Base-by-base conservation (phyloP, 257 asterid genomes). In the Mentha longifolia region DNA sequence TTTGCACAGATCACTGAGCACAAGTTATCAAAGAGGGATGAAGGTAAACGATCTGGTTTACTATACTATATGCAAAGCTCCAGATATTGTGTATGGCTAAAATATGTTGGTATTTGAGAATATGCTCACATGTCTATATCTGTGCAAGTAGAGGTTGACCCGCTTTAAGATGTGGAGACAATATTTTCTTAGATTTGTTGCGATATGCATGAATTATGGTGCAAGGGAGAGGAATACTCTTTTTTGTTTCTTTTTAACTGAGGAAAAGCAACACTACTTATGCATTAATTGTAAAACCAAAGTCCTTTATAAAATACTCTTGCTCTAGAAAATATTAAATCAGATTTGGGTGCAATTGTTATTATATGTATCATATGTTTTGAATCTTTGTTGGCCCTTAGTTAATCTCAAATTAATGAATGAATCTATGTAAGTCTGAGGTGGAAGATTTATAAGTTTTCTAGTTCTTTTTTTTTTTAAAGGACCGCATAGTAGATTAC, bases 21-120 rank as follows among this genome's bases (percentile, higher is more conserved):
- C 63, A 87, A 86, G 81, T 75, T 93, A 74, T 28, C 94, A 5
- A 87, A 76, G 74, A 86, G 78, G 79, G 97, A 89, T 77, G 95
- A 93, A 93, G 98, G 98, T 92, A 85, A 64, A 64, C 9, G 14
- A 35, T 35, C 39, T 35, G 7, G 39, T 35, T 35, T 35, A 7
- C 39, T 35, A 35, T 35, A 35, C 8, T 35, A 35, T 35, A 35
- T 5, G 39, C 39, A 6, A 35, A 35, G 8, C 39, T 35, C 1
- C 39, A 35, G 6, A 5, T 0, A 35, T 35, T 35, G 39, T 35
- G 39, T 35, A 35, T 35, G 8, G 39, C 39, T 35, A 35, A 35
- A 35, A 28, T 1, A 35, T 35, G 8, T 35, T 35, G 9, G 39
- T 35, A 5, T 5, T 35, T 35, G 37, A 33, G 37, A 33, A 35